Base-by-base conservation (phyloP, 768 basidiomycete genomes). In the Collybiopsis luxurians region DNA sequence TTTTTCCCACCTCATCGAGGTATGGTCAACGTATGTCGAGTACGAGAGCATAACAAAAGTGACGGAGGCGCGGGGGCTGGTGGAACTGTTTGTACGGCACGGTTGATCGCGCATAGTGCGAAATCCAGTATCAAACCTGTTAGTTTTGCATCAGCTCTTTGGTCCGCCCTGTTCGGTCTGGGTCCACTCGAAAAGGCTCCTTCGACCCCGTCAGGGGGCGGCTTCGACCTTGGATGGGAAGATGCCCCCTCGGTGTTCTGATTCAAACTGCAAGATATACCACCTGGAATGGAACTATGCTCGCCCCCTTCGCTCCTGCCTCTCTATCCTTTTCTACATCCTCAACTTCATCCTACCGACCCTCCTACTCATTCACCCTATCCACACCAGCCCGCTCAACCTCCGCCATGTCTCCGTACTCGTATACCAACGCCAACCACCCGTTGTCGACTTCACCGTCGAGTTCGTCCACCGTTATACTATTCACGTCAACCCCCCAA, bases 91-190 rank as follows among this genome's bases (percentile, higher is more conserved):
- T 61, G 80, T 40, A 79, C 96, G 44, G 82, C 87, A 3, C 83
- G 89, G 27, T 81, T 98, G 59, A 85, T 89, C 0, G 92, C 95
- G 1, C 86, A 97, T 69, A 88, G 89, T 28, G 80, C 87, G 15
- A 79, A 82, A 9, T 94, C 92, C 10, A 95, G 96, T 1, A 89
- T 95, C 62, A 95, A 94, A 0, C 95, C 95, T 0, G 89, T 90
- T 19, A 86, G 92, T 1, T 82, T 98, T 31, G 91, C n/a, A 94
- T 1, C 85, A 92, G 12, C 81, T 96, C 3, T 96, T 98, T 67
- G 90, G 90, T 0, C 93, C 95, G 1, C 75, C 21, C 72, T 98
- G 48, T 98, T 98, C 61, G 94, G 95, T 48, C 81, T 95, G 9
- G 56, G 59, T 4, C 59, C 61, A 2, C 13, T 51, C n/a, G 12